A percentile compares a stretch with the other conserved stretches of the same genome.
Conservation (phyloP, 225 moss, liverwort and hornwort genomes). For the Bryoerythrophyllum caledonicum region DNA sequence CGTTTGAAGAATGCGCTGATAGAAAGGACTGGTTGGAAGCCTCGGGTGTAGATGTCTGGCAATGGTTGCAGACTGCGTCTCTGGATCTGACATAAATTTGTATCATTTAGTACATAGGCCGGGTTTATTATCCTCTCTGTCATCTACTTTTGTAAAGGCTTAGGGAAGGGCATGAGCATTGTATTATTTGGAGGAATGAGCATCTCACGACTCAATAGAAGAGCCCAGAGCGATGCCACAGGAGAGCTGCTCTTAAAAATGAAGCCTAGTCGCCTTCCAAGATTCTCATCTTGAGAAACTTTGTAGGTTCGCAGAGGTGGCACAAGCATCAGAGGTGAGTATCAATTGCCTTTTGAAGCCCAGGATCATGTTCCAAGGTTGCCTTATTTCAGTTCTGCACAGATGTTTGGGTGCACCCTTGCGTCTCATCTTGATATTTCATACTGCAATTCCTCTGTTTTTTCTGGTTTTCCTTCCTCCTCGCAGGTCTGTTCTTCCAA, state of each 20-base stretch:
- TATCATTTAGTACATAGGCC: constrained; percentile 19
- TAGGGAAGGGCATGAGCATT: constrained; percentile 24
- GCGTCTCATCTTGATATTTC: no score
- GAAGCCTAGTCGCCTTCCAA: constrained; percentile 8
- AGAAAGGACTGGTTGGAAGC: constrained; percentile 82
- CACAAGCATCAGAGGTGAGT: constrained; percentile 20
- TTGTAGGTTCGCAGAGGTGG: neutral
- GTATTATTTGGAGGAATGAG: constrained; percentile 26
- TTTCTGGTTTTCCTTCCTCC: no score
- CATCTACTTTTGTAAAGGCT: neutral
- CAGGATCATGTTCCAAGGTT: no score
- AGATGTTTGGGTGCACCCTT: no score
- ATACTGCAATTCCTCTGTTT: no score
- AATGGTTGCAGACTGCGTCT: constrained; percentile 54
- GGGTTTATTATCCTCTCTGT: neutral
- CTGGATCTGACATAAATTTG: constrained; percentile 26
- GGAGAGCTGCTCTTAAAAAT: constrained; percentile 10
- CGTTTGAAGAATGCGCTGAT: constrained; percentile 63
- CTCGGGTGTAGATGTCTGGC: constrained; percentile 40
- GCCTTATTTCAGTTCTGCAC: constrained; percentile 25
- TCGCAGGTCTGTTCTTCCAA: no score
- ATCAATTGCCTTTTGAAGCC: neutral
- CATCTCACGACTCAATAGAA: neutral
- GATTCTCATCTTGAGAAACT: constrained; percentile 13
- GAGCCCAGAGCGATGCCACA: constrained; percentile 6